Percentiles rank a stretch among this genome's conserved stretches.
phyloP scores from a whole-genome alignment of 2,329 filamentous ascomycete genomes.

The Nectriaceae sp. region DNA sequence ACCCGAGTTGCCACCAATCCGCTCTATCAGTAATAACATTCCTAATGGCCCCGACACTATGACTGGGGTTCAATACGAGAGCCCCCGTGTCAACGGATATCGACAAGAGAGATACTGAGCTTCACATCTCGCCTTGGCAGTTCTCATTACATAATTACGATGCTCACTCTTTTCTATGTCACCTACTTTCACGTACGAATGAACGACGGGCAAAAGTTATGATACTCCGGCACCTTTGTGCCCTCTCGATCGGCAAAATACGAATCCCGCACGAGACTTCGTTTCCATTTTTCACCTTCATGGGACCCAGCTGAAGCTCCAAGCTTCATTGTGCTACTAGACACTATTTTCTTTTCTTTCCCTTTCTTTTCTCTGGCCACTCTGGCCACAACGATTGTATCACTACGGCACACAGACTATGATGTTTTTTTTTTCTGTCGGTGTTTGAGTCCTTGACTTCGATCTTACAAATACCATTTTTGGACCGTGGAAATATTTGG shows the following conservation, averaged over 20 bases:
- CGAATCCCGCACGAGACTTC: slow-evolving; percentile 7
- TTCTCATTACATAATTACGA: slow-evolving; percentile 2
- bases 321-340: slow-evolving; percentile 21
- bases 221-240: slow-evolving; percentile 17
- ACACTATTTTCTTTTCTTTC: slow-evolving; percentile 18
- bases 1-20: slow-evolving; percentile 58
- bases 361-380: slow-evolving; percentile 15
- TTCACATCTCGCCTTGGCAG: neutral
- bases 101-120: slow-evolving; percentile 41
- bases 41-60: slow-evolving; percentile 57
- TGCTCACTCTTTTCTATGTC: slow-evolving; percentile 16
- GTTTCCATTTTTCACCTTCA: slow-evolving; percentile 5
- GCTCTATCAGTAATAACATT: slow-evolving; percentile 49
- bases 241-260: slow-evolving; percentile 13
- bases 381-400: slow-evolving; percentile 14
- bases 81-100: slow-evolving; percentile 49
- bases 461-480: slow-evolving; percentile 14
- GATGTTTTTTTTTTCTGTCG: slow-evolving; percentile 6
- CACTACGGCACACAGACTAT: slow-evolving; percentile 17
- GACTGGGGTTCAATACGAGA: slow-evolving; percentile 67
- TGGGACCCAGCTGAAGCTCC: slow-evolving; percentile 9
- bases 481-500: slow-evolving; percentile 7
- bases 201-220: slow-evolving; percentile 30
- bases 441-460: slow-evolving; percentile 11
- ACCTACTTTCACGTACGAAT: slow-evolving; percentile 24